Base-by-base conservation (phyloP, 2,329 filamentous ascomycete genomes). In the Calonectria ilicicola region DNA sequence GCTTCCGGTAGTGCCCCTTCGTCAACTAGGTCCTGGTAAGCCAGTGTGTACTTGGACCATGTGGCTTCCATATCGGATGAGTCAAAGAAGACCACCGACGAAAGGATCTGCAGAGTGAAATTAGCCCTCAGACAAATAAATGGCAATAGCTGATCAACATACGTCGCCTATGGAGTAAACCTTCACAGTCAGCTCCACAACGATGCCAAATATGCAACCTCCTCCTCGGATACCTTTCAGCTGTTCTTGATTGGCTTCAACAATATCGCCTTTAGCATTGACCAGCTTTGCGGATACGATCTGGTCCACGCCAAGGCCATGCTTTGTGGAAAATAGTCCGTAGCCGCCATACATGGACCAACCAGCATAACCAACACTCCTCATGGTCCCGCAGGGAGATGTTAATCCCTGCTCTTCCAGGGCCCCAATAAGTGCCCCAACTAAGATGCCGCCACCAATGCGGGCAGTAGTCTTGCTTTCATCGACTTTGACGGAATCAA, bases 261-360 rank as follows among this genome's bases (percentile, higher is more conserved):
- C 1, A 3, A 76, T 12, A 5, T 75, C 35, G 0, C 74, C 72
- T 2, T 6, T n/a, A 3, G 65, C 67, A 5, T 73, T 46, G 0
- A 73, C 62, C 0, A 76, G 21, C 19, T 40, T 67, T 0, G 69
- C 75, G 1, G 62, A 70, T 1, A 74, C 2, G 1, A 76, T 76
- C 8, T 76, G 72, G 8, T 76, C 75, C 0, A 74, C 64, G 0
- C 75, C 75, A 0, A 73, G 32, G 0, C 75, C 75, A 5, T 70
- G 67, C 1, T 67, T 44, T 0, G 64, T 44, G 0, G 72, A 42
- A 21, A 76, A 21, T 0, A 65, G 38, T 0, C 75, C 74, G 1
- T 76, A 76, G 1, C 75, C 75, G 0, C 75, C 75, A 2, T 73
- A 60, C 0, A 69, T 76, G 0, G 32, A 35, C 74, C 75, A 76